phyloP scores from a whole-genome alignment of 371 early-diverging fungal species.

The Dinochytrium kinnereticum region DNA sequence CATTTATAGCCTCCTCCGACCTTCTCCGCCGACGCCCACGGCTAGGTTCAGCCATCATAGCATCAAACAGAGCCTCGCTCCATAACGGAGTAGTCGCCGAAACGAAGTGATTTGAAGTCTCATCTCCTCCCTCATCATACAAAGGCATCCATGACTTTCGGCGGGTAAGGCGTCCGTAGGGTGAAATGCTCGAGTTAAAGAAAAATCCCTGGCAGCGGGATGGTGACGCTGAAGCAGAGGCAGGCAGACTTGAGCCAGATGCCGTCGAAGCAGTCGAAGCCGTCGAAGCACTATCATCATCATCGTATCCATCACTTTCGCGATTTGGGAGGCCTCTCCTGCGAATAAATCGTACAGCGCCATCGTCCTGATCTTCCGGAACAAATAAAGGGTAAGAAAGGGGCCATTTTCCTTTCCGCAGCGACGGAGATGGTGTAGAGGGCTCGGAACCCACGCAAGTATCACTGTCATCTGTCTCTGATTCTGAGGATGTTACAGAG shows the following conservation, averaged over 20 bases:
- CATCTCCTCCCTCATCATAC: no score
- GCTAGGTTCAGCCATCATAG: no score
- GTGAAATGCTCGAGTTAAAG: no score
- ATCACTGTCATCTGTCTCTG: neutral
- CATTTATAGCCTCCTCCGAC: no score
- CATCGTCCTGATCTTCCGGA: neutral
- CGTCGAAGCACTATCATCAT: neutral
- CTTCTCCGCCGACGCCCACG: no score
- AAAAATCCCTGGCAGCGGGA: no score
- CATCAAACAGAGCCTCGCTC: no score
- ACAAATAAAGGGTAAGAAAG: neutral
- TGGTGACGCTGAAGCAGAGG: no score
- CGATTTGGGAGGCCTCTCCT: neutral
- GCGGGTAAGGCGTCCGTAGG: no score
- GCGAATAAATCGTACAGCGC: neutral
- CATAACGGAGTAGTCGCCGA: no score
- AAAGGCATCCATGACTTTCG: no score
- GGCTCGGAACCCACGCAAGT: neutral
- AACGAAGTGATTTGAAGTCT: no score
- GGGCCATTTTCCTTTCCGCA: neutral
- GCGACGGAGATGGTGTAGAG: neutral
- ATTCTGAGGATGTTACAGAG: neutral
- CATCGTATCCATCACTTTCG: neutral
- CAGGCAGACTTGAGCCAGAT: neutral
- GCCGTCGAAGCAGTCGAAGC: neutral